These are phyloP conservation scores for Chrysosporium queenslandicum DNA, from an alignment of 2,329 filamentous ascomycete genomes.

Conservation along the genomic window DNA sequence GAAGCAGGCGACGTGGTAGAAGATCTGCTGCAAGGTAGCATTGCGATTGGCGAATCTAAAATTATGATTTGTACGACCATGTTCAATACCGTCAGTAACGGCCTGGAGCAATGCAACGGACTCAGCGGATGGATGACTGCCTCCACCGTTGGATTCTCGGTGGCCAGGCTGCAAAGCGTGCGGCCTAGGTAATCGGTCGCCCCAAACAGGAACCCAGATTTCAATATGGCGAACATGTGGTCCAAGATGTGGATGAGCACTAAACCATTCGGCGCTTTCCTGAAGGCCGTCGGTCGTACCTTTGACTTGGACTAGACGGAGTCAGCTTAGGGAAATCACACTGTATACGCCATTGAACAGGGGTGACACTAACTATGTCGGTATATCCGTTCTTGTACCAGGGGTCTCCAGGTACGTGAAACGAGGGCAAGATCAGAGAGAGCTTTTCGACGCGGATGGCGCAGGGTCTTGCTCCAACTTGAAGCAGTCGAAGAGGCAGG, in stretches of 20 bases:
- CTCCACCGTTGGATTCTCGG: conserved; percentile 20
- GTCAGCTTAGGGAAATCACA: not conserved
- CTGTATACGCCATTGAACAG: conserved; percentile 7
- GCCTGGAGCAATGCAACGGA: conserved; percentile 21
- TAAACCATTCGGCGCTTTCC: conserved; percentile 53
- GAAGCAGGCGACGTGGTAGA: conserved; percentile 50
- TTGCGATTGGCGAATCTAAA: conserved; percentile 45
- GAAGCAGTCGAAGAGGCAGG: conserved; percentile 44
- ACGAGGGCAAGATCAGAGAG: conserved; percentile 56
- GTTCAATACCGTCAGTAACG: conserved; percentile 23
- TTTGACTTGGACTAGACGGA: conserved; percentile 54
- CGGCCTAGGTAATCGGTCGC: conserved; percentile 45
- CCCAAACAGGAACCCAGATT: conserved; percentile 66
- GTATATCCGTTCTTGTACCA: conserved; percentile 64
- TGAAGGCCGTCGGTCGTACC: conserved; percentile 55
- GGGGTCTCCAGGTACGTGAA: conserved; percentile 49
- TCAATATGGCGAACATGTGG: conserved; percentile 61
- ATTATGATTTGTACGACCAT: conserved; percentile 24
- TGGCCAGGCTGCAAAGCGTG: conserved; percentile 29
- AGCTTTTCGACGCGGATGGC: conserved; percentile 57
- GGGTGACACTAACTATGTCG: conserved; percentile 44
- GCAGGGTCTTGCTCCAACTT: conserved; percentile 55
- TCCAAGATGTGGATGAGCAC: conserved; percentile 48
- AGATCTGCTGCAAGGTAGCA: conserved; percentile 60
- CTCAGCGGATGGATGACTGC: conserved; percentile 20